phyloP scores from a whole-genome alignment of 2,329 filamentous ascomycete species.

The Bisporella sp. region DNA sequence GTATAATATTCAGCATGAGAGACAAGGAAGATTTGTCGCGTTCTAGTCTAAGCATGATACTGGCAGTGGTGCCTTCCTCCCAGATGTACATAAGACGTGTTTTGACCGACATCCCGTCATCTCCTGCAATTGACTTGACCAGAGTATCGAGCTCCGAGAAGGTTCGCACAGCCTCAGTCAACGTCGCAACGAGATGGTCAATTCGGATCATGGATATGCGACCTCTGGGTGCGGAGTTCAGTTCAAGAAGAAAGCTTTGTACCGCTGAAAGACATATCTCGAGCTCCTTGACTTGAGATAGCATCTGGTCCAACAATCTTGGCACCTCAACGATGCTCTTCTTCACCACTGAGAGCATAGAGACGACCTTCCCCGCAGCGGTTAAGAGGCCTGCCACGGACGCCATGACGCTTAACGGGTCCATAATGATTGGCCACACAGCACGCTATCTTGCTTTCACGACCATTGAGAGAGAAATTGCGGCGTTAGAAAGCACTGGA shows the following conservation, averaged over 20 bases:
- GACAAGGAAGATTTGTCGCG: background rate
- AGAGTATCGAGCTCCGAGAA: conserved; percentile 7
- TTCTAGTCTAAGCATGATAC: background rate
- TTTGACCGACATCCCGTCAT: background rate
- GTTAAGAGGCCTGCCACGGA: background rate
- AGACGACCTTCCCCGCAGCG: background rate
- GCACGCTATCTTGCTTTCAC: too few relatives aligned
- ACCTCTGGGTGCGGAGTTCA: background rate
- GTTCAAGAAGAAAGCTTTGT: background rate
- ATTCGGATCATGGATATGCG: conserved; percentile 6
- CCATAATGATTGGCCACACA: background rate
- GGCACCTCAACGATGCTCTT: background rate
- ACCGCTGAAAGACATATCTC: background rate
- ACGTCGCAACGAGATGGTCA: conserved; percentile 4
- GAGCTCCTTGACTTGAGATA: background rate
- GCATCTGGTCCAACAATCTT: background rate
- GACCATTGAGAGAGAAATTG: too few relatives aligned
- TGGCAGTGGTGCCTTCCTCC: background rate
- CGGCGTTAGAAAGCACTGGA: too few relatives aligned
- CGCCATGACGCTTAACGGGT: background rate
- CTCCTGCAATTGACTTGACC: background rate
- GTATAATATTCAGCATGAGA: background rate
- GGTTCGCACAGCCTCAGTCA: conserved; percentile 6
- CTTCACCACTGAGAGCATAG: background rate
- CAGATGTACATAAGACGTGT: background rate